Evolutionary conservation across 805 yeast genomes (phyloP), one percentile per base, ranked within the genome.

Genomic region (Millerago galiae): DNA sequence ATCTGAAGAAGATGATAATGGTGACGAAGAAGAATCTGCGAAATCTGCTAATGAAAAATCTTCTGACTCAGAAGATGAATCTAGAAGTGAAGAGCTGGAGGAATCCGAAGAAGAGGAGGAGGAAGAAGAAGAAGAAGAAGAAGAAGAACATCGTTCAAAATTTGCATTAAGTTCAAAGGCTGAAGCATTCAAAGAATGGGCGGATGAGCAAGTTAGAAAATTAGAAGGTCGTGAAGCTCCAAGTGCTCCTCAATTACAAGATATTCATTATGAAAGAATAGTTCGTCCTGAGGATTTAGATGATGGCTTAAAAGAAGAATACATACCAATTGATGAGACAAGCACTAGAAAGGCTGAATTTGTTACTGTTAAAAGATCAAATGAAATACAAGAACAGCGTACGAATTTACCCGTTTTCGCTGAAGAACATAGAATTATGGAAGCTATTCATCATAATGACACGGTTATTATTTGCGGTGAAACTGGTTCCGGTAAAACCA

Each of bases 401-500:
- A 68, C 79, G 64, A 73, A 79, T 40, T 67, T 93, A 15, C 99
- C 99, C 1, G 97, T 93, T 0, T 84, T 77, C 48, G 82, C 82
- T 7, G 95, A 88, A 61, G 99, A 93, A 56, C 95, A 87, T 59
- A 70, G 79, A 42, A 85, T 93, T 38, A 88, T 93, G 97, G 99
- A 93, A 60, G 95, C 96, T 1, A 76, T 93, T 39, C 86, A 85
- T 58, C 95, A 91, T 55, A 85, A 91, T 56, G 96, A 90, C 55
- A 83, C 91, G 46, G 79, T 90, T 0, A 82, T 93, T 12, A 72
- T 93, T 21, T 91, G 97, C 67, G 99, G 99, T 71, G 98, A 90
- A 55, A 93, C 99, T 1, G 99, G 99, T 54, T 89, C 97, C 3
- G 99, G 99, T 64, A 93, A 93, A 61, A 93, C 99, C 2, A 93